A percentile compares a stretch with the other conserved stretches of the same genome.
These are phyloP conservation scores for Ophiocytium majus DNA, from an alignment of 352 stramenopile genomes.

Conservation along the genomic window DNA sequence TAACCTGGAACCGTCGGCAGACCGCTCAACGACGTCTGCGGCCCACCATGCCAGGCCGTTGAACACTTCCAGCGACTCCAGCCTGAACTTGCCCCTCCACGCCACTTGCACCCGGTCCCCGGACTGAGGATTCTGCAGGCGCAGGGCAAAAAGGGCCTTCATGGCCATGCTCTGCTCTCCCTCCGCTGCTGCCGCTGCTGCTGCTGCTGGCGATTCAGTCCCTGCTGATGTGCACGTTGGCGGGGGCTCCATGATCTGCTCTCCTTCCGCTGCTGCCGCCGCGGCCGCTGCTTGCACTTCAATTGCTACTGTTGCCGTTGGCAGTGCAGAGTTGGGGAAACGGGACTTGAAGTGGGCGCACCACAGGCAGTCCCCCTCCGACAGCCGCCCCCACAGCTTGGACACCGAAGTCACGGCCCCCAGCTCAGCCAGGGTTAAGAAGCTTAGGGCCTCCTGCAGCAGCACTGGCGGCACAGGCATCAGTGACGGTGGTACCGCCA, in stretches of 20 bases:
- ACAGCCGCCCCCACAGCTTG: conserved; percentile 27
- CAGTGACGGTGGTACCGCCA: too few species aligned
- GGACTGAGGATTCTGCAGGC: conserved; percentile 23
- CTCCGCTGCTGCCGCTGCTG: background rate
- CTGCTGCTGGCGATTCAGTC: background rate
- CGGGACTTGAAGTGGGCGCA: conserved; percentile 22
- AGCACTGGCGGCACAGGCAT: too few species aligned
- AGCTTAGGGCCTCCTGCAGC: conserved; percentile 19
- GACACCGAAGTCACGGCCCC: conserved; percentile 25
- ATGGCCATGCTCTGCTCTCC: background rate
- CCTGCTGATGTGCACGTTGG: background rate
- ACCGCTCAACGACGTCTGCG: conserved; percentile 49
- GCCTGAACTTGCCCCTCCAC: conserved; percentile 61
- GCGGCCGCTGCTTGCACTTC: too few species aligned
- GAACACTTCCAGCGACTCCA: conserved; percentile 61
- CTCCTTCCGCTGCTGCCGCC: too few species aligned
- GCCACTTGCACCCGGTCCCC: conserved; percentile 59
- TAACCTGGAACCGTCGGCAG: background rate
- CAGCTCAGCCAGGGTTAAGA: conserved; percentile 27
- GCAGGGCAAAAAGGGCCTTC: background rate
- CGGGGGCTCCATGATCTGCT: background rate
- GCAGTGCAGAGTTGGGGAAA: too few species aligned
- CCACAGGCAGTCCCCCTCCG: conserved; percentile 35
- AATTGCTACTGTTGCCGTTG: background rate
- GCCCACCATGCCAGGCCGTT: conserved; percentile 60